Evolutionary conservation across 2,329 filamentous ascomycete species (phyloP), one percentile per base, ranked within the genome.

Genomic region (Acrodontium crateriforme): DNA sequence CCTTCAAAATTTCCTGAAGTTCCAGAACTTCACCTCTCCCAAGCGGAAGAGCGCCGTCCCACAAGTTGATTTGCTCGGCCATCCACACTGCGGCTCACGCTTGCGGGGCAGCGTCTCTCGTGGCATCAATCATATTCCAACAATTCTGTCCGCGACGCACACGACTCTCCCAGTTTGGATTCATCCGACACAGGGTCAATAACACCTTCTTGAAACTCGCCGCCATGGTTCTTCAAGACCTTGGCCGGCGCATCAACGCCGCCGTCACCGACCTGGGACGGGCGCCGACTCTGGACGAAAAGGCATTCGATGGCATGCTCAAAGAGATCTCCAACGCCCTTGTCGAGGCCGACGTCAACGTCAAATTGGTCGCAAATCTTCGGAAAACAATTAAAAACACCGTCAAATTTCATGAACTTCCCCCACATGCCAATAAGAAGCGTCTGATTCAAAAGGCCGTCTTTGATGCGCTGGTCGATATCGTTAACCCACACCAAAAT

Each of bases 281-380:
- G 49, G 83, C 89, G 33, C 80, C 75, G 41, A 94, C 92, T 51
- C 73, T 95, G 45, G 87, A 95, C 53, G 89, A 98, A 63, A 95
- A 95, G 77, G 84, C 85, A 22, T 95, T 98, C 55, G 89, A 98
- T 65, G 69, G 71, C 47, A 98, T 98, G 89, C 71, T 98, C 55
- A 95, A 95, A 62, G 85, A 95, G 60, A 95, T 98, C 49, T 92
- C 84, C 55, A 74, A 85, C 41, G 89, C 89, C 37, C 79, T 98
- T 12, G 73, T 95, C 50, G 85, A 93, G 65, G 83, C 89, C 57
- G 89, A 98, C 49, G 89, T 98, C 51, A 98, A 95, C 55, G 81
- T 98, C 41, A 79, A 80, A 47, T 80, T 98, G 28, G 89, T 98
- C 35, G 75, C 80, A 49, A 75, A 78, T 45, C 74, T 98, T 25